Evolutionary conservation across 768 basidiomycete species (phyloP).

Genomic region (Mycena belliarum): DNA sequence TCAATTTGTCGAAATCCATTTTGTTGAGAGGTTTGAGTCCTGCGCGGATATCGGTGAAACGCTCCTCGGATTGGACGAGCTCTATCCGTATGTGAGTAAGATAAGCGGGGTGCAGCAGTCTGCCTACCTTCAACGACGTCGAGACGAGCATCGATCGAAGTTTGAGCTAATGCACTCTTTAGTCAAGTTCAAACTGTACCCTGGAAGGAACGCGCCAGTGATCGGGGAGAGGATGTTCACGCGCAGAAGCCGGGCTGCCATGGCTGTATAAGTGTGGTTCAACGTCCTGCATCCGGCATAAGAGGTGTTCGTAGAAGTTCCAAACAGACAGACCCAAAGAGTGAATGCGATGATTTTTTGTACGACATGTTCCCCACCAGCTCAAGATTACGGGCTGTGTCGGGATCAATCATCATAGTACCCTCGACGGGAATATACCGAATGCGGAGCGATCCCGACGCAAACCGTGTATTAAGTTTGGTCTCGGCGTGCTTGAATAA

Average conservation of each 20-base stretch:
- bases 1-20: constrained; percentile 87
- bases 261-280: constrained; percentile 86
- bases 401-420: constrained; percentile 92
- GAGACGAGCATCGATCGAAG: constrained; percentile 75
- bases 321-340: constrained; percentile 66
- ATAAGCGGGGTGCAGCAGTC: neutral
- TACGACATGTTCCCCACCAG: constrained; percentile 74
- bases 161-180: constrained; percentile 41
- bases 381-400: constrained; percentile 87
- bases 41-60: constrained; percentile 65
- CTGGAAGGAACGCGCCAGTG: constrained; percentile 48
- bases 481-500: constrained; percentile 84
- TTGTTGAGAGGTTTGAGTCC: constrained; percentile 73
- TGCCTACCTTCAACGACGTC: constrained; percentile 81
- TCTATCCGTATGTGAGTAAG: constrained; percentile 44
- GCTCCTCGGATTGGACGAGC: constrained; percentile 74
- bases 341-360: constrained; percentile 69
- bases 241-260: constrained; percentile 82
- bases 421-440: constrained; percentile 82
- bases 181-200: neutral
- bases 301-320: neutral
- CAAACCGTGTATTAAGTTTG: constrained; percentile 69
- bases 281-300: constrained; percentile 47
- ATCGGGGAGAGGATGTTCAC: constrained; percentile 82
- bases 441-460: constrained; percentile 69